These are phyloP conservation scores for Trametes villosa DNA, from an alignment of 768 basidiomycete genomes.

Conservation along the genomic window DNA sequence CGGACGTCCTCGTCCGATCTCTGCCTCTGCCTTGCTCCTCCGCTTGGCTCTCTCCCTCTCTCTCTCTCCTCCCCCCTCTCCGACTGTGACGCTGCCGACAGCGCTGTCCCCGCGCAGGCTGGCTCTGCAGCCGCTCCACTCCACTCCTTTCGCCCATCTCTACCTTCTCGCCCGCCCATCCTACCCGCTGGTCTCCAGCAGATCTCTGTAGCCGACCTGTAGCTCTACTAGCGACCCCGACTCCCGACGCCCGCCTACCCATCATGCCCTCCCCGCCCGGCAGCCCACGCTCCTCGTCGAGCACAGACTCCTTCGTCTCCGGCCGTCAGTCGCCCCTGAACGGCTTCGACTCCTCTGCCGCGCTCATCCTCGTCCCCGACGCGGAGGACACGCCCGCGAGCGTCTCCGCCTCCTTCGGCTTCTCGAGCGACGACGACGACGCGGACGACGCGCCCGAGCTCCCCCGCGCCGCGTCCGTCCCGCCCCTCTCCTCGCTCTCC, in stretches of 20 bases:
- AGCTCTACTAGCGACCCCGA: not conserved
- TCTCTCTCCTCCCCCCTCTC: constrained; percentile 1
- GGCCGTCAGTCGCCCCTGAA: constrained; percentile 30
- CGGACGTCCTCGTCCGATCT: not conserved
- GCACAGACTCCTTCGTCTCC: constrained; percentile 30
- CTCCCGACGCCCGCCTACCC: not conserved
- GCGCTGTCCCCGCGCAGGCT: constrained; percentile 21
- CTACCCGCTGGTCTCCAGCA: not conserved
- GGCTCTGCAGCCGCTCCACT: constrained; percentile 19
- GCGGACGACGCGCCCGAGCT: constrained; percentile 41
- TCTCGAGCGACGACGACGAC: constrained; percentile 53
- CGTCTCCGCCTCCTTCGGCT: constrained; percentile 34
- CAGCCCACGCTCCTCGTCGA: constrained; percentile 28
- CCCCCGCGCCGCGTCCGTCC: constrained; percentile 42
- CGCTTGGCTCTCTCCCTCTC: constrained; percentile 3
- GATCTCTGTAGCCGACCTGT: not conserved
- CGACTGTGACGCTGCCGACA: constrained; percentile 12
- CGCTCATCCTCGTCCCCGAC: constrained; percentile 67
- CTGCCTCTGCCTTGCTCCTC: not conserved
- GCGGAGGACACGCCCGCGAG: constrained; percentile 42
- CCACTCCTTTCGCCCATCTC: constrained; percentile 7
- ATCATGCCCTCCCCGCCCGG: constrained; percentile 11
- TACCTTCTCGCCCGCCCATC: not conserved
- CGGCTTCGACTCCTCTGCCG: constrained; percentile 48
- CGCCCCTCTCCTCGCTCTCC: constrained; percentile 58